A percentile compares a stretch with the other conserved stretches of the same genome.
These are phyloP conservation scores for Bruguiera hainesii DNA, from an alignment of 441 rosid species.

Conservation along the genomic window DNA sequence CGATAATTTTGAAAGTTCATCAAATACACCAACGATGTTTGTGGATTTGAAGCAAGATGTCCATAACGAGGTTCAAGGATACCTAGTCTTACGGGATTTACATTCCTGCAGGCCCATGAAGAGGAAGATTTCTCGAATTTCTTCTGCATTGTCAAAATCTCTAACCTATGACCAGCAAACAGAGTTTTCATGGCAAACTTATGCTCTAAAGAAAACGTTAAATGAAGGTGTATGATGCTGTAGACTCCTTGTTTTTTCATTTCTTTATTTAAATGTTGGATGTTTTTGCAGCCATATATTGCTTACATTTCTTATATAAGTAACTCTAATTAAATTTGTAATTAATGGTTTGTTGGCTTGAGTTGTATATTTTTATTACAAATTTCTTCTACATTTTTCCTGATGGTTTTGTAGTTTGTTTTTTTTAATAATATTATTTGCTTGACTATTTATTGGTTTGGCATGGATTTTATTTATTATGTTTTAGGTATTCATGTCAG, in stretches of 20 bases:
- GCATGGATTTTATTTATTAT: constrained; percentile 7
- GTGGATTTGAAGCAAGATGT: not conserved
- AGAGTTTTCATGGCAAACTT: constrained; percentile 3
- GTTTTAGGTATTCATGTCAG: constrained; percentile 1
- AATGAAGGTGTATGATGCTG: constrained; percentile 16
- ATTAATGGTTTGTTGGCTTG: not conserved
- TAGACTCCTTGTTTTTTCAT: not conserved
- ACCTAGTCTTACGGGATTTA: constrained; percentile 5
- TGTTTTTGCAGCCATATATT: too few species aligned
- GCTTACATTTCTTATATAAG: not conserved
- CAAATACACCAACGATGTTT: not conserved
- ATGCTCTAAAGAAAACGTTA: constrained; percentile 4
- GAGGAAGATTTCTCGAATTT: not conserved
- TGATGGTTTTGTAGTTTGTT: not conserved
- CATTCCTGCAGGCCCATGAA: not conserved
- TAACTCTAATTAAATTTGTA: not conserved
- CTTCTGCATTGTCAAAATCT: not conserved
- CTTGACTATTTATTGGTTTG: not conserved
- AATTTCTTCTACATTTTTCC: not conserved
- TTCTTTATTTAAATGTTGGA: not conserved
- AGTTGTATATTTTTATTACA: too few species aligned
- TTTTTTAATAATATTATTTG: not conserved
- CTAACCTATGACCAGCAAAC: not conserved
- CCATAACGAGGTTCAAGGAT: not conserved
- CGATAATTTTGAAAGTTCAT: not conserved